Conservation (phyloP, 2,329 filamentous ascomycete genomes). For the Fusarium nanum region DNA sequence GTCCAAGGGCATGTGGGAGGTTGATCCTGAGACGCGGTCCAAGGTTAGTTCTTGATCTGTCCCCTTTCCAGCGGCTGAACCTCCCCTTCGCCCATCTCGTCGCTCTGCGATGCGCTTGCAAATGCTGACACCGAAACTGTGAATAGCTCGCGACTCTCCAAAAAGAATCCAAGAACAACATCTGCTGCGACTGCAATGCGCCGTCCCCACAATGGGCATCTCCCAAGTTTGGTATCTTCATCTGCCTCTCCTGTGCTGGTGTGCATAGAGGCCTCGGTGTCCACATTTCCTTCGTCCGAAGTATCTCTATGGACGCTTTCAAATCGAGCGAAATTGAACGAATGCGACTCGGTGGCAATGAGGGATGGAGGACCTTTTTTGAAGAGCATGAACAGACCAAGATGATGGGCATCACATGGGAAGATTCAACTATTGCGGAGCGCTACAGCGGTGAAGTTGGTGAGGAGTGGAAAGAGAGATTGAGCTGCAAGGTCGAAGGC, state of each 20-base stretch:
- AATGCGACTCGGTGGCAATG: conserved; percentile 93
- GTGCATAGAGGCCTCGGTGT: conserved; percentile 95
- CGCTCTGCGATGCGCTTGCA: conserved; percentile 14
- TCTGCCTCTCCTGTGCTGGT: conserved; percentile 95
- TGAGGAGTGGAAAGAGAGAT: conserved; percentile 93
- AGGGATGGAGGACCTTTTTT: conserved; percentile 88
- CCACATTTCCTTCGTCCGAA: conserved; percentile 97
- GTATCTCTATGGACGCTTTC: conserved; percentile 98
- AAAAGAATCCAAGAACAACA: conserved; percentile 87
- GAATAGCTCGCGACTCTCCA: conserved; percentile 87
- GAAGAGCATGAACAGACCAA: conserved; percentile 75
- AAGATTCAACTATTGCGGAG: conserved; percentile 89
- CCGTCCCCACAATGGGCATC: conserved; percentile 98
- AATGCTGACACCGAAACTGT: conserved; percentile 17
- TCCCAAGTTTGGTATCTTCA: conserved; percentile 98
- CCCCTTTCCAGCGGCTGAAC: conserved; percentile 13
- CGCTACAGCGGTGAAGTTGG: conserved; percentile 89
- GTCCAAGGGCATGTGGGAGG: conserved; percentile 94
- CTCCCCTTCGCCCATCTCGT: conserved; percentile 1
- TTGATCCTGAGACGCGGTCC: conserved; percentile 95
- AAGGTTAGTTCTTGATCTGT: conserved; percentile 71
- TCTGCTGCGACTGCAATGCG: conserved; percentile 94
- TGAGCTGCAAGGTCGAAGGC: conserved; percentile 89
- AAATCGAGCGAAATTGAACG: conserved; percentile 91
- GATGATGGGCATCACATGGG: conserved; percentile 78